phyloP scores from a whole-genome alignment of 192 early-diverging fungal species.

The Backusella tuberculispora region DNA sequence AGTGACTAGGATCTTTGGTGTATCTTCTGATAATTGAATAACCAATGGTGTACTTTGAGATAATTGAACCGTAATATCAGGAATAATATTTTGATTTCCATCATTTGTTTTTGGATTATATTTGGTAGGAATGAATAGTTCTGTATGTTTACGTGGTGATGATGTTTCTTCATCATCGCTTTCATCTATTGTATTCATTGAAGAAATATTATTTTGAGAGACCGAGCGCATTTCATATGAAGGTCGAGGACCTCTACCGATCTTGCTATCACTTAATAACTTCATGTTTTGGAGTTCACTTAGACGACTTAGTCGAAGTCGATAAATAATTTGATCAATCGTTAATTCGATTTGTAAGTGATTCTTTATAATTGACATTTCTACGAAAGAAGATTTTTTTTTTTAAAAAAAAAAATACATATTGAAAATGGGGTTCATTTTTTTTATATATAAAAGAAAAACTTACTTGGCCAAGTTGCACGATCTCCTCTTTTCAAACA shows the following conservation, averaged over 20 bases:
- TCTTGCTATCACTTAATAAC: background rate
- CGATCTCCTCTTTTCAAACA: conserved; percentile 64
- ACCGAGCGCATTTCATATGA: background rate
- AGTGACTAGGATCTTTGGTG: background rate
- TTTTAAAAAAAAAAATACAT: background rate
- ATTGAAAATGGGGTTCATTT: background rate
- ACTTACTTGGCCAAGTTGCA: conserved; percentile 76
- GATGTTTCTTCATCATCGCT: background rate
- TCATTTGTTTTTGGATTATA: background rate
- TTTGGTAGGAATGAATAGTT: background rate
- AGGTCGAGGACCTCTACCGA: background rate
- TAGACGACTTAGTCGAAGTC: conserved; percentile 52
- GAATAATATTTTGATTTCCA: background rate
- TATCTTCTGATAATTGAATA: background rate
- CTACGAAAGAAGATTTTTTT: no score
- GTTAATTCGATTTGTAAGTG: conserved; percentile 73
- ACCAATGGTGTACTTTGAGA: conserved; percentile 4
- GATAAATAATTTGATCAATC: conserved; percentile 60
- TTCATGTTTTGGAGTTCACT: conserved; percentile 14
- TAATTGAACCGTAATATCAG: background rate
- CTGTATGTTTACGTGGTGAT: background rate
- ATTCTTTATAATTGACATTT: conserved; percentile 75
- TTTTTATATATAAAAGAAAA: background rate
- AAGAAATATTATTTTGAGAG: background rate
- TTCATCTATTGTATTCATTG: background rate